Conservation (phyloP, 2,329 filamentous ascomycete species). For the Dothiorella sarmentorum region DNA sequence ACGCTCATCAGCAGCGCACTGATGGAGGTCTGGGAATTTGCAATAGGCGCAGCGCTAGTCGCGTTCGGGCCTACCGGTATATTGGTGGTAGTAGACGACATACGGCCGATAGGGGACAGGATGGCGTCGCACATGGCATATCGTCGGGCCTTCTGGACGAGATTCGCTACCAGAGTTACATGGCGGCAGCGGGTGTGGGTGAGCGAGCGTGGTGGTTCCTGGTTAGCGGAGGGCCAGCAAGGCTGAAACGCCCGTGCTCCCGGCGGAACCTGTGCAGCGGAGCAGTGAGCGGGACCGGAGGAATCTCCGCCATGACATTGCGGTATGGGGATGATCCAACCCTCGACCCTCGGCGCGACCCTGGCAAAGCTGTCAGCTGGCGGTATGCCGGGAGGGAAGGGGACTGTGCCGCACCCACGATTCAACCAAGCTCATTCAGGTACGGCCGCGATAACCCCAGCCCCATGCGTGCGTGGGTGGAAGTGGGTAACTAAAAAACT, state of each 20-base stretch:
- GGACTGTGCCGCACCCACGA: no score
- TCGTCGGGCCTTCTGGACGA: constrained; percentile 1
- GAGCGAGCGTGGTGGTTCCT: background rate
- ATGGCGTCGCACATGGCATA: background rate
- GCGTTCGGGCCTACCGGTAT: constrained; percentile 2
- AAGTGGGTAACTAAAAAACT: background rate
- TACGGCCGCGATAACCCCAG: constrained; percentile 5
- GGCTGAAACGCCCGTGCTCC: constrained; percentile 10
- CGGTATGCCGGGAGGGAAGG: no score
- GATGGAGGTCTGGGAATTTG: background rate
- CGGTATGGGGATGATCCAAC: background rate
- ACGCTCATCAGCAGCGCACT: background rate
- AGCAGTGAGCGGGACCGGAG: background rate
- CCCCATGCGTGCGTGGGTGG: background rate
- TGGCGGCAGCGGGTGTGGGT: background rate
- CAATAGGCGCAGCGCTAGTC: constrained; percentile 1
- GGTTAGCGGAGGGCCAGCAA: no score
- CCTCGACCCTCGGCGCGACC: background rate
- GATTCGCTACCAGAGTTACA: background rate
- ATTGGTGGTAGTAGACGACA: background rate
- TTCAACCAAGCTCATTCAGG: no score
- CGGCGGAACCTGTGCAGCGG: no score
- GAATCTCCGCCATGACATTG: background rate
- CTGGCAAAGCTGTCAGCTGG: background rate
- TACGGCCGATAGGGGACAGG: constrained; percentile 1